Base-by-base conservation (phyloP, 371 early-diverging fungal genomes). In the Mortierella sp. region DNA sequence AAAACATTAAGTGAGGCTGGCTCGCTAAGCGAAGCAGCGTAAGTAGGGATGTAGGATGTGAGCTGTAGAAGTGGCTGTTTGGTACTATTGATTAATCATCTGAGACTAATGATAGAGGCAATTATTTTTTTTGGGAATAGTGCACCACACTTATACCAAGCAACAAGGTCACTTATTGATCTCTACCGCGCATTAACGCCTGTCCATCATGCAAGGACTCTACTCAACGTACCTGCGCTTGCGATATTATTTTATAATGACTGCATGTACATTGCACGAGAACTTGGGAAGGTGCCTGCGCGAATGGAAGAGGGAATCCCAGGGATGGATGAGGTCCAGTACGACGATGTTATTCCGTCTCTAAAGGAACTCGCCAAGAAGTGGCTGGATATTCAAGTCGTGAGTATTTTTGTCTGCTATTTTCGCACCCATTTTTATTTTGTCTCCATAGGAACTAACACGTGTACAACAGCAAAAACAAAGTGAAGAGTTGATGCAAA, bases 221-320 rank as follows among this genome's bases (percentile, higher is more conserved):
- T 82, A 11, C 55, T 59, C 0, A 63, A 70, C 7, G 74, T 87
- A n/a, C 90, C 92, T 19, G 88, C 91, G 5, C 69, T 88, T 28
- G 77, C 89, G 0, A 86, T 93, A 62, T 78, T 92, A 13, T 92
- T 93, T 65, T 83, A 89, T 60, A 94, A 93, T 47, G 94, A 94
- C 69, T 94, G 94, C 66, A 84, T 88, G 74, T 93, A 89, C 82
- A 76, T 93, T 10, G 88, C 93, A 9, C 83, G 77, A 53, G 81
- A 67, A 72, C 79, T 74, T 28, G 83, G 59, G 24, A 67, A 74
- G 33, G 33, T 65, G 24, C 68, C 68, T 2, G 59, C 62, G 11
- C 47, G 73, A 50, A 28, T 81, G 28, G 70, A 69, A 36, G 69
- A 77, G 10, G 77, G 75, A 3, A 69, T 86, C 55, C 74, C 75